Evolutionary conservation across 148 eudicot species (phyloP).

Genomic region (Rhododendron vialii): DNA sequence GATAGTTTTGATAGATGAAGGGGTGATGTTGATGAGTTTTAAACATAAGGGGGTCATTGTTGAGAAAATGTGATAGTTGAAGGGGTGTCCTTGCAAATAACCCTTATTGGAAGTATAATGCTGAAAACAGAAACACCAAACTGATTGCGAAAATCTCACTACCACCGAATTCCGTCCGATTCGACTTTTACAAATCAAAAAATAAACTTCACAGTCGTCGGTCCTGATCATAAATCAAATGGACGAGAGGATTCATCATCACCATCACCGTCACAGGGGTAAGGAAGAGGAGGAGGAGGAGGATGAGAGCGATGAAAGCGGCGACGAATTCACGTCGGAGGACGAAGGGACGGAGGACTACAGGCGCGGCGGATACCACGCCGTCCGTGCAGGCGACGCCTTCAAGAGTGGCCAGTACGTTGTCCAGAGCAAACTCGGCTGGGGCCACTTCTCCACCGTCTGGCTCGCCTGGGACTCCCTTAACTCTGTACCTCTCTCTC

Average conservation of each 20-base stretch:
- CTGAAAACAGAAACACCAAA: not conserved
- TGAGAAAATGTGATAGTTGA: no score
- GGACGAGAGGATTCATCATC: conserved; percentile 16
- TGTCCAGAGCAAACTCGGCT: conserved; percentile 35
- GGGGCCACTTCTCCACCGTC: conserved; percentile 37
- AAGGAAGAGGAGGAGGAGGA: conserved; percentile 6
- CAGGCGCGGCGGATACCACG: conserved; percentile 18
- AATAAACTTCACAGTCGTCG: not conserved
- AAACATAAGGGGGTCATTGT: no score
- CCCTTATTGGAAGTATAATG: no score
- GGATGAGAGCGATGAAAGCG: conserved; percentile 17
- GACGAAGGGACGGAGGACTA: conserved; percentile 25
- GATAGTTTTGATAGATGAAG: no score
- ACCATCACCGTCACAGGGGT: conserved; percentile 8
- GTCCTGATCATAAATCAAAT: not conserved
- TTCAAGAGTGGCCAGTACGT: conserved; percentile 18
- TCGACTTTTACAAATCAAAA: not conserved
- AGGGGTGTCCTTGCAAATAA: no score
- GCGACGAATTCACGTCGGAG: conserved; percentile 29
- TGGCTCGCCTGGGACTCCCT: conserved; percentile 36
- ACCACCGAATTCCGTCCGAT: not conserved
- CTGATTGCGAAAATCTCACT: no score
- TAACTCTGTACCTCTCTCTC: conserved; percentile 17
- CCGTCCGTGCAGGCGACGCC: conserved; percentile 11
- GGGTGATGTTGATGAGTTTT: no score